Conservation (phyloP, 169 alveolate genomes). For the Cryptosporidium sp. region DNA sequence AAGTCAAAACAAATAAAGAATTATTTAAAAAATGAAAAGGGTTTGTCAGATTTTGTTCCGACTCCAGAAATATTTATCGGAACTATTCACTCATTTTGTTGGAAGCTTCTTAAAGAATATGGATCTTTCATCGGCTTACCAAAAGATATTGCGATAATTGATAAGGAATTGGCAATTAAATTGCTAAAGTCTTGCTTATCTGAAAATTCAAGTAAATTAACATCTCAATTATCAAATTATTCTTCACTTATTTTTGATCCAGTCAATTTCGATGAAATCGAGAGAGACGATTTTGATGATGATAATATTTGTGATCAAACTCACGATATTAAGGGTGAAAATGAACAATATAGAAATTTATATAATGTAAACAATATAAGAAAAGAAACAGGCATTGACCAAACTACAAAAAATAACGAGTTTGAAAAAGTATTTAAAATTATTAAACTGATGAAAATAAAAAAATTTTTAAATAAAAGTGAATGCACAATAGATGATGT, state of each 20-base stretch:
- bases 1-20: neutral
- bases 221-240: constrained; percentile 31
- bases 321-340: neutral
- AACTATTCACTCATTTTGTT: constrained; percentile 80
- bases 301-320: neutral
- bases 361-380: neutral
- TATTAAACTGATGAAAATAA: constrained; percentile 28
- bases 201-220: neutral
- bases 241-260: constrained; percentile 3
- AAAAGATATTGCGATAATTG: constrained; percentile 27
- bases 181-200: constrained; percentile 32
- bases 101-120: constrained; percentile 76
- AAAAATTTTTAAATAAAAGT: constrained; percentile 7
- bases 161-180: constrained; percentile 34
- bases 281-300: constrained; percentile 55
- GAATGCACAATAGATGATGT: constrained; percentile 53
- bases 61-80: constrained; percentile 77
- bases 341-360: neutral
- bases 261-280: constrained; percentile 1
- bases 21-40: neutral
- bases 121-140: constrained; percentile 74
- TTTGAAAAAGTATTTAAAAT: constrained; percentile 40
- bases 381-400: neutral
- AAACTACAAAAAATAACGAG: constrained; percentile 26
- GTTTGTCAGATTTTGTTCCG: neutral